These are phyloP conservation scores for Lipomyces chichibuensis DNA, from an alignment of 805 yeast species.

Conservation along the genomic window DNA sequence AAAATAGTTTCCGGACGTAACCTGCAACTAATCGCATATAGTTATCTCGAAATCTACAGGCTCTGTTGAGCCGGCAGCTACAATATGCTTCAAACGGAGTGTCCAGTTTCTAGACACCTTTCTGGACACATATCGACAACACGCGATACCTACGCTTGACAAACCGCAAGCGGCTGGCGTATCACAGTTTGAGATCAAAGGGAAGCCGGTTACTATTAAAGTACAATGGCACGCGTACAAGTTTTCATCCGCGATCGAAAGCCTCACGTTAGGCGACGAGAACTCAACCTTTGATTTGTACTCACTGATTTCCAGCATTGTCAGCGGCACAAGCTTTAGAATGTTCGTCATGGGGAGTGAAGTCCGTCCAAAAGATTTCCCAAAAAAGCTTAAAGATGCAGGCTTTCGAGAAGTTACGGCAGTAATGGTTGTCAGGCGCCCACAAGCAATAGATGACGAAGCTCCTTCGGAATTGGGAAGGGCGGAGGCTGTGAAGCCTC, in stretches of 20 bases:
- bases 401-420: slow-evolving; percentile 27
- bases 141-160: background rate
- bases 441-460: background rate
- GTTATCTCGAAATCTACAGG: background rate
- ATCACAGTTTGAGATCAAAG: slow-evolving; percentile 5
- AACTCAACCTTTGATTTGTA: slow-evolving; percentile 13
- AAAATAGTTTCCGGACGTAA: background rate
- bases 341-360: slow-evolving; percentile 27
- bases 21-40: background rate
- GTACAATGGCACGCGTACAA: slow-evolving; percentile 17
- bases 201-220: slow-evolving; percentile 14
- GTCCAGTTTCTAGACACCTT: slow-evolving; percentile 17
- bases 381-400: slow-evolving; percentile 13
- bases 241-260: background rate
- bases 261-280: slow-evolving; percentile 11
- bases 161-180: background rate
- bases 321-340: slow-evolving; percentile 14
- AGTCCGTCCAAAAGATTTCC: slow-evolving; percentile 5
- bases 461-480: background rate
- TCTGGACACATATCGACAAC: slow-evolving; percentile 7
- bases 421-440: slow-evolving; percentile 18
- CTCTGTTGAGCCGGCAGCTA: background rate
- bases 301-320: slow-evolving; percentile 1
- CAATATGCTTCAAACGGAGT: slow-evolving; percentile 7
- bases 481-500: background rate